Base-by-base conservation (phyloP, 768 basidiomycete species). In the Serendipita sp. region DNA sequence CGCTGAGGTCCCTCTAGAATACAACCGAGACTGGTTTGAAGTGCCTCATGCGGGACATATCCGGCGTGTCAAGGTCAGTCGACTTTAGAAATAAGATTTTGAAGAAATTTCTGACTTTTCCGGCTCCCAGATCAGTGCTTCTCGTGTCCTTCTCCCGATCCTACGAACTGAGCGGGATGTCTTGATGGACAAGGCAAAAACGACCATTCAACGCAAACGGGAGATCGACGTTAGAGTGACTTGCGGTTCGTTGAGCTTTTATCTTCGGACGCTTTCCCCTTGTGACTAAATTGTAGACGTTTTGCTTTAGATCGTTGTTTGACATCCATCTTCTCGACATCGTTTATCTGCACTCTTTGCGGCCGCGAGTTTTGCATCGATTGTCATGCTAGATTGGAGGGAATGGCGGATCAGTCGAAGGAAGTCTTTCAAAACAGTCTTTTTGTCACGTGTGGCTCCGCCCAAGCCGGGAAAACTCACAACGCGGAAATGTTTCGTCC, bases 331-430 rank as follows among this genome's bases (percentile, higher is more conserved):
- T 95, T 95, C 72, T 86, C 87, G 3, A 84, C 82, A 63, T 86
- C 84, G 31, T 95, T 88, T 83, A 88, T 94, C 81, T 95, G 92
- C 71, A 80, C 86, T n/a, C 70, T 82, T 42, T 97, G 94, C 71
- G 94, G 90, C 3, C 82, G 90, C 9, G 94, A 96, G 72, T 83
- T 88, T 7, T 97, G 94, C 70, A 77, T 83, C 0, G 87, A 90
- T 64, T 96, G 94, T 70, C 88, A 82, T 68, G 76, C 79, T 28
- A 84, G 82, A 66, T 82, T 94, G 61, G 53, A 73, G 75, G 62
- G 81, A 83, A 14, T 74, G 87, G 38, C 88, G 85, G 7, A 73
- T 75, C 64, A 80, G 80, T 64, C 76, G 75, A 30, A 72, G 76
- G 1, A 77, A 75, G 33, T 79, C 80, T 3, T 73, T 75, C 7